These are phyloP conservation scores for Trichoderma afroharzianum DNA, from an alignment of 2,329 filamentous ascomycete species.

Conservation along the genomic window DNA sequence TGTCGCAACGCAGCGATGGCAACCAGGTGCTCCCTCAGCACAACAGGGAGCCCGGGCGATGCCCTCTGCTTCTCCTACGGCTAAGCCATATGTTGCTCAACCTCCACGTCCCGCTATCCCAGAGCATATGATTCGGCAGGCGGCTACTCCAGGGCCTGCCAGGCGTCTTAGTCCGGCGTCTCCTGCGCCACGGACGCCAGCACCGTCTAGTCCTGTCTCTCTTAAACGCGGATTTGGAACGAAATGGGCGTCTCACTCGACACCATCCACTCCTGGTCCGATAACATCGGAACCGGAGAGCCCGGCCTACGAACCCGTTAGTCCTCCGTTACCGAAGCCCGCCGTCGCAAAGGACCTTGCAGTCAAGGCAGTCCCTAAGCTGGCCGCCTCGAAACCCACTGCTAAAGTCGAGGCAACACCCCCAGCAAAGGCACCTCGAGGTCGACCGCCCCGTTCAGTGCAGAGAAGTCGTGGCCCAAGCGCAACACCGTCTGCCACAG, in stretches of 20 bases:
- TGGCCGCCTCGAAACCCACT: conserved; percentile 29
- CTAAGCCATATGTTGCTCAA: conserved; percentile 32
- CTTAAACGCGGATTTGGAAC: conserved; percentile 46
- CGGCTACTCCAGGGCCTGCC: conserved; percentile 31
- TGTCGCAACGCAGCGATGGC: conserved; percentile 30
- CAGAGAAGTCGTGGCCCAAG: conserved; percentile 35
- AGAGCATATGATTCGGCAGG: conserved; percentile 41
- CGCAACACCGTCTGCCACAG: conserved; percentile 34
- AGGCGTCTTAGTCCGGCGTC: conserved; percentile 32
- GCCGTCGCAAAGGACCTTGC: conserved; percentile 26
- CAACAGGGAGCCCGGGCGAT: conserved; percentile 27
- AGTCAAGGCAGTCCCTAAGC: conserved; percentile 32
- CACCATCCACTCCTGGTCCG: conserved; percentile 54
- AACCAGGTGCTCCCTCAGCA: conserved; percentile 28
- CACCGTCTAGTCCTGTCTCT: conserved; percentile 28
- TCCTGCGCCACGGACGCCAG: conserved; percentile 35
- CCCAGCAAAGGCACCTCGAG: conserved; percentile 26
- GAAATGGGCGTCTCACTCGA: conserved; percentile 55
- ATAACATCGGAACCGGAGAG: conserved; percentile 41
- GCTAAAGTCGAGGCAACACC: conserved; percentile 24
- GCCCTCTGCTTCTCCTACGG: conserved; percentile 25
- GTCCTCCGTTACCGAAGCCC: conserved; percentile 47
- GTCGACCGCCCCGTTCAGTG: conserved; percentile 35
- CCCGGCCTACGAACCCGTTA: conserved; percentile 57
- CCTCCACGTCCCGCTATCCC: conserved; percentile 37